phyloP scores from a whole-genome alignment of 805 yeast species.

The Candida nemodendra region DNA sequence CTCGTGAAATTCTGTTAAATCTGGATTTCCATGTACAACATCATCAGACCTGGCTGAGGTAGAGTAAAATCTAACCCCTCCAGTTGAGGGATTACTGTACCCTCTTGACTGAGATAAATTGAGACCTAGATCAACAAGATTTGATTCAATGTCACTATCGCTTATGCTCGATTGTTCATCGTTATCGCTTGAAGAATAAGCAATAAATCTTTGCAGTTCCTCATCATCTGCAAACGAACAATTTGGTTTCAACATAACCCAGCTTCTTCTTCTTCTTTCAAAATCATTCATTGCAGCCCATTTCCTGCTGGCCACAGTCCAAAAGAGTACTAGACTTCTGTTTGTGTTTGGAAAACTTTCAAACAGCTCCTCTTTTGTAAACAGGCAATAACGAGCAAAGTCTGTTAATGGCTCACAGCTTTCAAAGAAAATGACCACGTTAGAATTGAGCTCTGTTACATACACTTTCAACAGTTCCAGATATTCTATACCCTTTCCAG shows the following conservation, averaged over 20 bases:
- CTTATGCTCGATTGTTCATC: constrained; percentile 2
- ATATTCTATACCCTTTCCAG: constrained; percentile 13
- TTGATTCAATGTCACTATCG: constrained; percentile 8
- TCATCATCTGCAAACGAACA: constrained; percentile 26
- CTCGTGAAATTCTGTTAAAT: not conserved
- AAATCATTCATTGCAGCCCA: constrained; percentile 21
- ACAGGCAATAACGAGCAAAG: constrained; percentile 29
- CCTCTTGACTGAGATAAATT: constrained; percentile 4
- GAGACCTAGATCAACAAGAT: constrained; percentile 11
- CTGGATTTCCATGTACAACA: not conserved
- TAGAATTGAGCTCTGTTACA: constrained; percentile 4
- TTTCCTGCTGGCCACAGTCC: constrained; percentile 25
- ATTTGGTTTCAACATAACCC: constrained; percentile 7
- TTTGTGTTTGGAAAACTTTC: constrained; percentile 19
- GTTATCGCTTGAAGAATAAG: constrained; percentile 10
- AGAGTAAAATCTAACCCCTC: not conserved
- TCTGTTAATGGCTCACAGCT: constrained; percentile 27
- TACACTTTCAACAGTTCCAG: constrained; percentile 11
- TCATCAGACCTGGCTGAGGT: constrained; percentile 2
- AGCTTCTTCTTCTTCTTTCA: constrained; percentile 15
- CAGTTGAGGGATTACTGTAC: not conserved
- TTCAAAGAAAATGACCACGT: constrained; percentile 19
- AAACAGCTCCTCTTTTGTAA: constrained; percentile 19
- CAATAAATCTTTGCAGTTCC: constrained; percentile 24
- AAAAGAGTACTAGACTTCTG: constrained; percentile 22